Evolutionary conservation across 192 early-diverging fungal genomes (phyloP), one percentile per base, ranked within the genome.

Genomic region (Linnemannia zychae): DNA sequence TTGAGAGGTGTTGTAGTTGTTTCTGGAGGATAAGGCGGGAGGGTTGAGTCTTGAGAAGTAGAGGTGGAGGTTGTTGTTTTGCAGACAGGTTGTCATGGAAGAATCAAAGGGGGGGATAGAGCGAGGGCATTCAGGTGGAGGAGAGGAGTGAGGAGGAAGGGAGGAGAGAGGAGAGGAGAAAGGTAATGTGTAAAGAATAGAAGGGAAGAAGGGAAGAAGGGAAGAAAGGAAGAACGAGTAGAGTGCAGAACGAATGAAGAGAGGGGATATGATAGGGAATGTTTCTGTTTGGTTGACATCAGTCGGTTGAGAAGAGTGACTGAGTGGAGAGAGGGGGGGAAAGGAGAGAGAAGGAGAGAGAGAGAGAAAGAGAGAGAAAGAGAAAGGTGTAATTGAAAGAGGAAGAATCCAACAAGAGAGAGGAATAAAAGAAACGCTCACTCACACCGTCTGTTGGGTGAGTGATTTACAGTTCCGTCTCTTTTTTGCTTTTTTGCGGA

Each of bases 401-500:
- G 40, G 40, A 9, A 44, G 40, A 44, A 44, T 44, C n/a, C n/a
- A n/a, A n/a, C 40, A 44, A 44, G 40, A 44, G 40, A 44, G 40
- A 44, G 40, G 40, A 9, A 44, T 3, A 44, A 44, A 44, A 44
- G 9, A 44, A 44, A 44, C 4, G 40, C 40, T 44, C 40, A 44
- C 40, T 44, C 40, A 44, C 40, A 44, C n/a, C n/a, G n/a, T n/a
- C n/a, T n/a, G n/a, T n/a, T n/a, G n/a, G n/a, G n/a, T n/a, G n/a
- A n/a, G n/a, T n/a, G n/a, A n/a, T n/a, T n/a, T n/a, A n/a, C n/a
- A n/a, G n/a, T n/a, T n/a, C n/a, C n/a, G n/a, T n/a, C n/a, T n/a
- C n/a, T n/a, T n/a, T n/a, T n/a, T n/a, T n/a, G n/a, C n/a, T n/a
- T 28, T 49, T 48, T 72, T 49, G 48, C 71, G 47, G 48, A 50